Conservation (phyloP, 1,284 basidiomycete genomes). For the Ustilago tritici region DNA sequence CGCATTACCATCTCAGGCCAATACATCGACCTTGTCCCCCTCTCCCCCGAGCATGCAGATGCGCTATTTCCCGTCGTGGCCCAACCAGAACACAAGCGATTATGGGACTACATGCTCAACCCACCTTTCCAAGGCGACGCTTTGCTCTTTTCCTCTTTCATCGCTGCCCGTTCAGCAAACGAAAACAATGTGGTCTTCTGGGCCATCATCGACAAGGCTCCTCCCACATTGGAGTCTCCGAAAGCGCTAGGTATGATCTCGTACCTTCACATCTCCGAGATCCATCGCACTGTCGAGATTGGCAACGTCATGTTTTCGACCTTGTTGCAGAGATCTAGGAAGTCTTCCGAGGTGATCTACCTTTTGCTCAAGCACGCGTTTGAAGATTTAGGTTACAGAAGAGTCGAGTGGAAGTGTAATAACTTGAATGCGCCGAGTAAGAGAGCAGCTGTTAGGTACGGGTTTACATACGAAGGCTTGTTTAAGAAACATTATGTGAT, state of each 20-base stretch:
- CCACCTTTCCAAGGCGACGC: slow-evolving; percentile 30
- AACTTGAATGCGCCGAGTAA: slow-evolving; percentile 50
- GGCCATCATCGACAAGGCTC: slow-evolving; percentile 31
- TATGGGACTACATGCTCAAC: slow-evolving; percentile 47
- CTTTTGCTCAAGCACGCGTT: slow-evolving; percentile 46
- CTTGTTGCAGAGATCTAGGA: slow-evolving; percentile 42
- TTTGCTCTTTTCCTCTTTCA: slow-evolving; percentile 9
- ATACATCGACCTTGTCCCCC: slow-evolving; percentile 42
- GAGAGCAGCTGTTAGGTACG: slow-evolving; percentile 50
- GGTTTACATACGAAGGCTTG: slow-evolving; percentile 54
- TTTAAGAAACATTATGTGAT: slow-evolving; percentile 52
- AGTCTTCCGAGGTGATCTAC: slow-evolving; percentile 51
- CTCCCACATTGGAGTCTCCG: neutral
- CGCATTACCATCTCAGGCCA: slow-evolving; percentile 24
- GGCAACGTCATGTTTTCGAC: slow-evolving; percentile 54
- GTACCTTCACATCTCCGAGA: slow-evolving; percentile 34
- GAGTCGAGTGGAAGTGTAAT: slow-evolving; percentile 64
- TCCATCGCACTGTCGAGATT: slow-evolving; percentile 49
- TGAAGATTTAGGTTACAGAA: slow-evolving; percentile 40
- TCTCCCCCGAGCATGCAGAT: slow-evolving; percentile 19
- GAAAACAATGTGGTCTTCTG: slow-evolving; percentile 47
- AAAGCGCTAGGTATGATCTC: slow-evolving; percentile 29
- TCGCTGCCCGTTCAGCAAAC: slow-evolving; percentile 5
- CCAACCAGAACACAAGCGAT: slow-evolving; percentile 33
- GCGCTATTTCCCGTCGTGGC: slow-evolving; percentile 26